Evolutionary conservation across 352 stramenopile species (phyloP).

Genomic region (Thraustotheca clavata): DNA sequence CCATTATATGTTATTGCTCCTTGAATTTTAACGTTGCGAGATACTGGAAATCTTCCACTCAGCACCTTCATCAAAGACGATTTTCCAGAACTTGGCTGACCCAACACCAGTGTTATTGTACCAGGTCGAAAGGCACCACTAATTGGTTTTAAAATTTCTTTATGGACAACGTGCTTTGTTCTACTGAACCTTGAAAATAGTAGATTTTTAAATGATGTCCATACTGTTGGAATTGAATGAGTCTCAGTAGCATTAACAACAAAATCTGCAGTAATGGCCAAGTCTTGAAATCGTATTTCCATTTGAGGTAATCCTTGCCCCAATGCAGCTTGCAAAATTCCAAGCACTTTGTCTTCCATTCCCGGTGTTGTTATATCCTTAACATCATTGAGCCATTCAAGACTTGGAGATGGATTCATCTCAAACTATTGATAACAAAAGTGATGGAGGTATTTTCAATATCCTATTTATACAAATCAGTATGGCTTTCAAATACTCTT

Average conservation of each 20-base stretch:
- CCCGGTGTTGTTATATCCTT: background rate
- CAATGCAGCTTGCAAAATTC: background rate
- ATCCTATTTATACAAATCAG: too few species aligned
- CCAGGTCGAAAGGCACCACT: slow-evolving; percentile 28
- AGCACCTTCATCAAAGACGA: slow-evolving; percentile 49
- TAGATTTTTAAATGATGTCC: slow-evolving; percentile 23
- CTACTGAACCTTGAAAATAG: background rate
- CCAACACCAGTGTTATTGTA: slow-evolving; percentile 44
- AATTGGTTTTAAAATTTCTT: slow-evolving; percentile 37
- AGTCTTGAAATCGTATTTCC: slow-evolving; percentile 30
- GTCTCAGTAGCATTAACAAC: slow-evolving; percentile 16
- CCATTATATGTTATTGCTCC: slow-evolving; percentile 14
- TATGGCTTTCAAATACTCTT: too few species aligned
- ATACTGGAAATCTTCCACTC: slow-evolving; percentile 39
- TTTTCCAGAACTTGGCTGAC: slow-evolving; percentile 45
- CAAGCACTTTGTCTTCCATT: background rate
- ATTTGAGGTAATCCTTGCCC: slow-evolving; percentile 26
- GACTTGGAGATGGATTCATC: too few species aligned
- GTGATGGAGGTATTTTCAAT: too few species aligned
- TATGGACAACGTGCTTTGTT: slow-evolving; percentile 29
- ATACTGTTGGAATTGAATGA: slow-evolving; percentile 30
- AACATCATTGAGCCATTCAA: background rate
- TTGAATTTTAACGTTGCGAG: slow-evolving; percentile 32
- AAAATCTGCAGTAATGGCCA: slow-evolving; percentile 31
- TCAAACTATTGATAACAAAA: too few species aligned